Conservation (phyloP, 2,329 filamentous ascomycete species). For the Gliomastix tumulicola region DNA sequence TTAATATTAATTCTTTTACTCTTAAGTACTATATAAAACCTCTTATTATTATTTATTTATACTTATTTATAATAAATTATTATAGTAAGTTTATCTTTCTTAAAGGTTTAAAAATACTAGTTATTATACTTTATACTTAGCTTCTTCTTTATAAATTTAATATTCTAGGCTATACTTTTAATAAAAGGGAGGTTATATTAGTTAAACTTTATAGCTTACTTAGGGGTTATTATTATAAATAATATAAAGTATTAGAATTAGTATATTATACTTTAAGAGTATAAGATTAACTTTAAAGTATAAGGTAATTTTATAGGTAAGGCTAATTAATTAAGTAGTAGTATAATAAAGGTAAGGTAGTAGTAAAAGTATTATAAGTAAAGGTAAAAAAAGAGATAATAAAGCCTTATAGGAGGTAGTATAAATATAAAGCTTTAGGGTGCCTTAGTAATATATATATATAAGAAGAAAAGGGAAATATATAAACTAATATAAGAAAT, state of each 20-base stretch:
- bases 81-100: neutral
- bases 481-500: neutral
- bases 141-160: neutral
- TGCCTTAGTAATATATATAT: neutral
- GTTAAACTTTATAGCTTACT: neutral
- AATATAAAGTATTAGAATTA: neutral
- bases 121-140: neutral
- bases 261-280: neutral
- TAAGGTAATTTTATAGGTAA: constrained; percentile 1
- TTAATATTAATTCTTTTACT: neutral
- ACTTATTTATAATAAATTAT: too few relatives aligned
- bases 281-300: neutral
- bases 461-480: neutral
- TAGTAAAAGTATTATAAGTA: neutral
- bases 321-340: neutral
- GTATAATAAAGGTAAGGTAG: neutral
- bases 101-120: neutral
- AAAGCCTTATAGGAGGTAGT: neutral
- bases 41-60: too few relatives aligned
- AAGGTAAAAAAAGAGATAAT: neutral
- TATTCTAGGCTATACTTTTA: constrained; percentile 1
- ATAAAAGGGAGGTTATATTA: neutral
- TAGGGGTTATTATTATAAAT: neutral
- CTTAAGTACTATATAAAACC: too few relatives aligned
- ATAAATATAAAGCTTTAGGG: neutral